Percentiles rank a stretch among this genome's conserved stretches.
These are phyloP conservation scores for Paracoccidioides lutzii DNA, from an alignment of 2,329 filamentous ascomycete genomes.

Conservation along the genomic window DNA sequence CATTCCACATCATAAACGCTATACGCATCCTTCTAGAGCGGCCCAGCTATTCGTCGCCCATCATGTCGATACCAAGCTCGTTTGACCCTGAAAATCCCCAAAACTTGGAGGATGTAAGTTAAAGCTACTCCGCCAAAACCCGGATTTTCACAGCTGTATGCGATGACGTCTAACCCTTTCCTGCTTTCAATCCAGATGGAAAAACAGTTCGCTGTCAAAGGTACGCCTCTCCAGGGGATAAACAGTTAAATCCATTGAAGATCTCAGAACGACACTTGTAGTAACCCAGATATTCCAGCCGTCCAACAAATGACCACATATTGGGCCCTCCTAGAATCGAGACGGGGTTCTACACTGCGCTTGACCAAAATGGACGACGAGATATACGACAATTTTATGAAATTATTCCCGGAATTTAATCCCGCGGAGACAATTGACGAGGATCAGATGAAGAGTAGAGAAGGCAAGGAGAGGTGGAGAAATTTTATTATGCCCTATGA, in stretches of 20 bases:
- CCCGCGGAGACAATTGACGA: constrained; percentile 69
- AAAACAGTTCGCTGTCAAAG: constrained; percentile 98
- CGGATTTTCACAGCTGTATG: neutral
- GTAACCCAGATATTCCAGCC: constrained; percentile 33
- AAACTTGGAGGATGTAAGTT: constrained; percentile 55
- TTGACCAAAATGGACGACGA: constrained; percentile 93
- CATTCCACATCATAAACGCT: neutral
- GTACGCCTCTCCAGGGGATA: constrained; percentile 31
- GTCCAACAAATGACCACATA: constrained; percentile 96
- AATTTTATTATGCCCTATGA: constrained; percentile 90
- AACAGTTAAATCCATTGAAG: neutral
- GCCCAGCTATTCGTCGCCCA: neutral
- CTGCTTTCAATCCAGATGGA: constrained; percentile 56
- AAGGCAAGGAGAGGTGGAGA: constrained; percentile 86
- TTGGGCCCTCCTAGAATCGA: constrained; percentile 86
- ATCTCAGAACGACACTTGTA: no score
- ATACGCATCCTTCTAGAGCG: neutral
- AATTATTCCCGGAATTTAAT: constrained; percentile 87
- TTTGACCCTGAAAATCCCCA: constrained; percentile 50
- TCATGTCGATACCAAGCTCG: neutral
- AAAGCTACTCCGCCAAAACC: neutral
- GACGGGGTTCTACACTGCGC: constrained; percentile 75
- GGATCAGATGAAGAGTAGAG: constrained; percentile 94
- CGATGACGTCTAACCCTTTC: neutral
- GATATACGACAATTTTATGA: constrained; percentile 77